Conservation (phyloP, 495 filamentous ascomycete genomes). For the Acidiella bohemica region DNA sequence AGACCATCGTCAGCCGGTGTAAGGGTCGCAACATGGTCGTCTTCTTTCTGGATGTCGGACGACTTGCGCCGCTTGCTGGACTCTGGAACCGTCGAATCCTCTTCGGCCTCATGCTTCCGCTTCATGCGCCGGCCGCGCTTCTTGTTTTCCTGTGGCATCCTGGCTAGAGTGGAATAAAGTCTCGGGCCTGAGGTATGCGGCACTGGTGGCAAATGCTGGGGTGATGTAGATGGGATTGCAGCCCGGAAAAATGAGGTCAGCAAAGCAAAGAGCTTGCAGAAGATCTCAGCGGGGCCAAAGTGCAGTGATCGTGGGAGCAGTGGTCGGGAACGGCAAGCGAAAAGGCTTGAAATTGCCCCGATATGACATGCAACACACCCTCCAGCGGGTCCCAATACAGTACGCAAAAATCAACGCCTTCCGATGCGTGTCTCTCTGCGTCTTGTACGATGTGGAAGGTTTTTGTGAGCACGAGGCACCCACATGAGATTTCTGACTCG, state of each 20-base stretch:
- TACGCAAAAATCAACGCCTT: too few relatives aligned
- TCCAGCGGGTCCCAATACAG: too few relatives aligned
- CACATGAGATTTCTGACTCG: too few relatives aligned
- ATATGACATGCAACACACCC: too few relatives aligned
- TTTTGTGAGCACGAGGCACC: too few relatives aligned
- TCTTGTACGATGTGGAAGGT: too few relatives aligned
- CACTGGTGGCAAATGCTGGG: not conserved
- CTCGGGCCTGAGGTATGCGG: not conserved
- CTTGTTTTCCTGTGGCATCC: slow-evolving; percentile 49
- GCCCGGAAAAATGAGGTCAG: not conserved
- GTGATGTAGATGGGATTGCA: not conserved
- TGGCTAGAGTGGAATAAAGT: not conserved
- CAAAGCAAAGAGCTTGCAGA: too few relatives aligned
- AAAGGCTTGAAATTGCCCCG: too few relatives aligned
- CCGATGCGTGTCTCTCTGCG: too few relatives aligned
- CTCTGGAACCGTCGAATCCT: not conserved
- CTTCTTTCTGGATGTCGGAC: slow-evolving; percentile 13
- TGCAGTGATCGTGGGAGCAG: too few relatives aligned
- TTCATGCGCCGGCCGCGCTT: slow-evolving; percentile 55
- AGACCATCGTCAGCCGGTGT: slow-evolving; percentile 2
- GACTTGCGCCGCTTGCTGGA: slow-evolving; percentile 21
- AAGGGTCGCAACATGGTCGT: not conserved
- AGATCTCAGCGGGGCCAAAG: too few relatives aligned
- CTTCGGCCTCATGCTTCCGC: slow-evolving; percentile 35
- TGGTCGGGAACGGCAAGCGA: too few relatives aligned